phyloP scores from a whole-genome alignment of 176 grass and related monocot genomes.

The Tuctoria greenei region DNA sequence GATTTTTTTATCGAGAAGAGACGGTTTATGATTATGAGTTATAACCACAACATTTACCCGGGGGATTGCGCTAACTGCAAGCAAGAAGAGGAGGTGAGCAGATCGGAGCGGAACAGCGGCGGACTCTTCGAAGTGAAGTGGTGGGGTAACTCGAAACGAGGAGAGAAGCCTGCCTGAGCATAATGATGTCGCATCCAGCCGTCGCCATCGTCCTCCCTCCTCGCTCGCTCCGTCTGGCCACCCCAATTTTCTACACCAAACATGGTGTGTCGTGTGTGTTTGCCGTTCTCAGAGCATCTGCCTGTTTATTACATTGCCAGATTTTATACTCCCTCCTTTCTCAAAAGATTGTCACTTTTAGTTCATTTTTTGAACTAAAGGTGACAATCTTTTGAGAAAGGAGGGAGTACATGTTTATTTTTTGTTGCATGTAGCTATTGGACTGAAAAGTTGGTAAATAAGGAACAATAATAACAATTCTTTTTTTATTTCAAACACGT shows the following conservation, averaged over 20 bases:
- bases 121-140: conserved; percentile 2
- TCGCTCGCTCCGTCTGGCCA: background rate
- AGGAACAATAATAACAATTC: no score
- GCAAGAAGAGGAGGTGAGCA: background rate
- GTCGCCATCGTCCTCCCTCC: background rate
- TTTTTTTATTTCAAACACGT: no score
- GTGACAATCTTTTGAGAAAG: no score
- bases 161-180: background rate
- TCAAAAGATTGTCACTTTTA: no score
- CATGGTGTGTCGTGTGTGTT: background rate
- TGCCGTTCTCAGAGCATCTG: rapidly evolving
- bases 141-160: conserved; percentile 37
- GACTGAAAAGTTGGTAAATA: no score
- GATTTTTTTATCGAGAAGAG: no score
- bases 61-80: background rate
- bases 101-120: background rate
- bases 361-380: no score
- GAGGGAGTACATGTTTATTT: no score
- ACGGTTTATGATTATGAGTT: no score
- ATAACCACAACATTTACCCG: background rate
- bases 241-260: conserved; percentile 23
- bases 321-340: no score
- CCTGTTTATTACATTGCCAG: background rate
- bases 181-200: conserved; percentile 33
- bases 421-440: background rate